These are phyloP conservation scores for Aurantiochytrium sp. DNA, from an alignment of 108 stramenopile species.

Conservation along the genomic window DNA sequence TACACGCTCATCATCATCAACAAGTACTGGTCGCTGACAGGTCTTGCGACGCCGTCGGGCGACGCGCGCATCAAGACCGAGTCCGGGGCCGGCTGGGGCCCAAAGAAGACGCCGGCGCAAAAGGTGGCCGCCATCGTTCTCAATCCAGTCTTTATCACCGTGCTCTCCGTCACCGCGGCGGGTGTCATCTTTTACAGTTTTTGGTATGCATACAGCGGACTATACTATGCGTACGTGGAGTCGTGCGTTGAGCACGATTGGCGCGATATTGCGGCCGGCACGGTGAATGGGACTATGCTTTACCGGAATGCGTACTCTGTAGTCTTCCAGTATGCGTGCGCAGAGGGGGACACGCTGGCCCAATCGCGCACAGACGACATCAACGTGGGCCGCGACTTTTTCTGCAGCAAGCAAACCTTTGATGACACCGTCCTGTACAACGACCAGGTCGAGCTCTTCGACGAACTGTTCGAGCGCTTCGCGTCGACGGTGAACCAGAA, in stretches of 20 bases:
- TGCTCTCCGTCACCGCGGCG: not conserved
- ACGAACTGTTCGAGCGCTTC: not conserved
- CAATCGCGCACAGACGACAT: not conserved
- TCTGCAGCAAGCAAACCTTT: not conserved
- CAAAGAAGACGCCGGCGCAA: not conserved
- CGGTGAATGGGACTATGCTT: not conserved
- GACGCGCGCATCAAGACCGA: not conserved
- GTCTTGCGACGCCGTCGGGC: not conserved
- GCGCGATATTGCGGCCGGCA: not conserved
- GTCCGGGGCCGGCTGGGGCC: not conserved
- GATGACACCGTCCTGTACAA: conserved; percentile 1
- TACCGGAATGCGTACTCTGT: conserved; percentile 12
- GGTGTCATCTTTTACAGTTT: not conserved
- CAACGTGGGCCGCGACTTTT: not conserved
- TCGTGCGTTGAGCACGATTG: not conserved
- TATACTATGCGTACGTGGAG: not conserved
- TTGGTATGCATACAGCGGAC: not conserved
- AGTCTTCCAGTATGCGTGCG: not conserved
- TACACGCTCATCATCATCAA: not conserved
- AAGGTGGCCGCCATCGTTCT: not conserved
- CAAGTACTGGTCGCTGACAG: conserved; percentile 4
- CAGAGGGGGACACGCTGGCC: not conserved
- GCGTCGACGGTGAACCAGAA: not conserved
- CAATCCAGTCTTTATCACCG: not conserved
- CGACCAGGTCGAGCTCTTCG: not conserved